Evolutionary conservation across 2,329 filamentous ascomycete species (phyloP), one percentile per base, ranked within the genome.

Genomic region (Karstenula rhodostoma): DNA sequence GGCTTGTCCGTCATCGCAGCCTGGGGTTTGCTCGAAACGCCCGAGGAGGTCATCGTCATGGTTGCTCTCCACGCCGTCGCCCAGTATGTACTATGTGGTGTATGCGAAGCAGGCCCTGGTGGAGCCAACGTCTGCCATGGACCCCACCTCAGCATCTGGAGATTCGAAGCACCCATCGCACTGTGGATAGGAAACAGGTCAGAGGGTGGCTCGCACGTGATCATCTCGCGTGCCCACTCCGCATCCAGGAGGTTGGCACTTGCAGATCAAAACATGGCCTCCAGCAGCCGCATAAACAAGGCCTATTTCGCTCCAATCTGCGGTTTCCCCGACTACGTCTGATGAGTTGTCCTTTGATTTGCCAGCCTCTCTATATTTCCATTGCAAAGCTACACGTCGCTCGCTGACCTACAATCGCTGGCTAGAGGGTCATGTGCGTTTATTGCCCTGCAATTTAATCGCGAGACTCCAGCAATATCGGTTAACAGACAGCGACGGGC

Each of bases 181-280:
- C n/a, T n/a, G n/a, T n/a, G n/a, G n/a, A 32, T 9, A 32, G 7
- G 12, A 10, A 9, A 9, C 2, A 32, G 29, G 4, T 29, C 27
- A 29, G 12, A 32, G 55, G 43, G 46, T 37, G 48, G 13, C 49
- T 27, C 27, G 23, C 44, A 47, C 23, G 44, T 50, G 55, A 48
- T 50, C 52, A n/a, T 25, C 22, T 22, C 27, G 27, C 40, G 51
- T 54, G 32, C 50, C 65, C 66, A 71, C 68, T 71, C 60, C 57
- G 59, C 63, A 50, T 58, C 60, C 43, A 62, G 65, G 70, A 66
- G 68, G 71, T 60, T 73, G 71, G 70, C 63, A 58, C 51, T 61
- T 65, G 70, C 70, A 69, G 64, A 63, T 63, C 64, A 71, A 59
- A 62, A 65, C 64, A 63, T 67, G 62, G 66, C 58, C 71, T 67